These are phyloP conservation scores for Venturiaceae sp. DNA, from an alignment of 2,329 filamentous ascomycete genomes.

Conservation along the genomic window DNA sequence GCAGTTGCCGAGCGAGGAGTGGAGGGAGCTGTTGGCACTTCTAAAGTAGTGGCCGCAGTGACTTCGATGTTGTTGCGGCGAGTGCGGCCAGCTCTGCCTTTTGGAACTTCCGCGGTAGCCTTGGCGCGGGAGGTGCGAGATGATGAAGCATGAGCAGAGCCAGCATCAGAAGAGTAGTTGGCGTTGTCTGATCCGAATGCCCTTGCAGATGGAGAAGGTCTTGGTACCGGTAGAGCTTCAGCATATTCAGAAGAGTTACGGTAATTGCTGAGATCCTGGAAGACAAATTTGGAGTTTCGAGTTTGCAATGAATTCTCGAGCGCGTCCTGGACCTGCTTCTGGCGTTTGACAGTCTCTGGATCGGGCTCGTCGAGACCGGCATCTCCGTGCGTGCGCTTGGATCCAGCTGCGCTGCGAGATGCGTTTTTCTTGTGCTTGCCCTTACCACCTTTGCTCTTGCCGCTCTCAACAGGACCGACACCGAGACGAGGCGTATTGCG, in stretches of 20 bases:
- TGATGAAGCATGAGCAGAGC: not conserved
- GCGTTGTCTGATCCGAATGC: not conserved
- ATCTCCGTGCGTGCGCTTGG: not conserved
- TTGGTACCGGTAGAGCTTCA: not conserved
- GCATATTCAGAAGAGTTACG: constrained; percentile 1
- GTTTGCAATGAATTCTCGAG: not conserved
- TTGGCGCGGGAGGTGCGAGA: not conserved
- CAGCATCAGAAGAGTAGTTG: not conserved
- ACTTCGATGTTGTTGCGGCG: constrained; percentile 4
- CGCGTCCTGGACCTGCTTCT: not conserved
- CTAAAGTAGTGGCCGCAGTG: not conserved
- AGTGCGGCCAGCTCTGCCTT: not conserved
- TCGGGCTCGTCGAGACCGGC: not conserved
- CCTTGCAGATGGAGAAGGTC: not conserved
- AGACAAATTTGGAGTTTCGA: not conserved
- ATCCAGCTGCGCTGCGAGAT: not conserved
- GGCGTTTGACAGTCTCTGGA: constrained; percentile 2
- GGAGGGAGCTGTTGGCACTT: not conserved
- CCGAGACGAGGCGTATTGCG: not conserved
- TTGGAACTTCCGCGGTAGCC: not conserved
- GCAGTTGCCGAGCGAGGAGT: not conserved
- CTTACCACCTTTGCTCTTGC: not conserved
- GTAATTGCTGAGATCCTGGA: not conserved
- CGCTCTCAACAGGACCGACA: not conserved
- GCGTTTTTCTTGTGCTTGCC: not conserved